Evolutionary conservation across 2,329 filamentous ascomycete species (phyloP), one percentile per base, ranked within the genome.

Genomic region (Trichoderma sp.): DNA sequence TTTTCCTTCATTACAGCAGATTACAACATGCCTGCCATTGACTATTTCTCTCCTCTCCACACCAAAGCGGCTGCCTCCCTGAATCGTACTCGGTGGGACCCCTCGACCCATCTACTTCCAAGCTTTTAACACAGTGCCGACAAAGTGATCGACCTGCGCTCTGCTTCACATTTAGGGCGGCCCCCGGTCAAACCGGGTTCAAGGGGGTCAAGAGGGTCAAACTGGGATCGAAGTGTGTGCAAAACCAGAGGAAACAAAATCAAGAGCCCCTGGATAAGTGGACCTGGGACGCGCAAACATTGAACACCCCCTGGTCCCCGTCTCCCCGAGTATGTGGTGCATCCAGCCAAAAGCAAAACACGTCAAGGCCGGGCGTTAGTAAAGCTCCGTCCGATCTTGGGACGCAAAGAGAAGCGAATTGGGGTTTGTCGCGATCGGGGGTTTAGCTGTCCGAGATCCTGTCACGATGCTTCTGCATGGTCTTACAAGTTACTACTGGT

Each of bases 191-290:
- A 33, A 24, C 27, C 11, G 6, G 35, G 35, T 38, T 38, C 35
- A 38, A 16, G 35, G 35, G 33, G 35, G 33, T 35, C 29, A 8
- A 29, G 29, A 29, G 29, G 33, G 33, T 35, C 35, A 38, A 38
- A 38, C 35, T 38, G 53, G 53, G 29, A 62, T 18, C 45, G 16
- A 35, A 33, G 56, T 41, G 71, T 53, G 71, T 33, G 18, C 60
- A 35, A 35, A 63, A 63, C 9, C 21, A 33, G 21, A 50, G 14
- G 33, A 31, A 66, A 74, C 27, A 65, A 59, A 66, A 33, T 65
- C n/a, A 11, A 74, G 35, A 45, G 69, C 71, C 71, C 71, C 71
- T 74, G 71, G 71, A 74, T 65, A 66, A 74, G 71, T 74, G 71
- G 71, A 63, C 21, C 24, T 24, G 33, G 45, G 71, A 66, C 71